Base-by-base conservation (phyloP, 2,329 filamentous ascomycete species). In the Colletotrichum spaethianum region DNA sequence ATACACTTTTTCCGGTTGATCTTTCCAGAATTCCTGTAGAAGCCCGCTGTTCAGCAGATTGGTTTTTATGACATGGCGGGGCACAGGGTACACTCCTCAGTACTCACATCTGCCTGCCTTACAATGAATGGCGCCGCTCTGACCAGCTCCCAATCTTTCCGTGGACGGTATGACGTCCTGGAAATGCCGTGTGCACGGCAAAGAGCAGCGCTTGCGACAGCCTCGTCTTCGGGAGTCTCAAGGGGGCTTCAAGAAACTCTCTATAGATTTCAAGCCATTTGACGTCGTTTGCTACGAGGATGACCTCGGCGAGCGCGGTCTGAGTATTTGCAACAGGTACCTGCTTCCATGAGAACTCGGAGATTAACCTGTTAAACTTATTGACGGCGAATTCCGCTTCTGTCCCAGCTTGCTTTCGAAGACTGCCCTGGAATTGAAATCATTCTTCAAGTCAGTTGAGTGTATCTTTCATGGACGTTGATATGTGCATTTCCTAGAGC, bases 141-240 rank as follows among this genome's bases (percentile, higher is more conserved):
- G 7, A 59, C 23, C 12, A 59, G 36, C n/a, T 31, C 55, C 55
- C 55, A 59, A 12, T 59, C 55, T 20, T 42, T 59, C 23, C 40
- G 40, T 16, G 38, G 26, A n/a, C 56, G 20, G 16, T 59, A 42
- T 18, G 36, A 59, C 23, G 55, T 42, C 14, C n/a, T 59, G n/a
- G n/a, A 28, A 5, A 59, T 42, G 11, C 36, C 14, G 38, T 59
- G 36, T 18, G 55, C 55, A 5, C 36, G 12, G 14, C 36, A 59
- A n/a, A 42, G 55, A 14, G 26, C 20, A 42, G 20, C 55, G 3
- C 55, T 26, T 4, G 55, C 38, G n/a, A 26, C 18, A 6, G 23
- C n/a, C 26, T 59, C 36, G 6, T 59, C 55, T 12, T 31, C 11
- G 12, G 14, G n/a, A 26, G 36, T 28, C 4, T 23, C 36, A 6